Evolutionary conservation across 345 rosid genomes (phyloP), one percentile per base, ranked within the genome.

Genomic region (Pugionium dolabratum): DNA sequence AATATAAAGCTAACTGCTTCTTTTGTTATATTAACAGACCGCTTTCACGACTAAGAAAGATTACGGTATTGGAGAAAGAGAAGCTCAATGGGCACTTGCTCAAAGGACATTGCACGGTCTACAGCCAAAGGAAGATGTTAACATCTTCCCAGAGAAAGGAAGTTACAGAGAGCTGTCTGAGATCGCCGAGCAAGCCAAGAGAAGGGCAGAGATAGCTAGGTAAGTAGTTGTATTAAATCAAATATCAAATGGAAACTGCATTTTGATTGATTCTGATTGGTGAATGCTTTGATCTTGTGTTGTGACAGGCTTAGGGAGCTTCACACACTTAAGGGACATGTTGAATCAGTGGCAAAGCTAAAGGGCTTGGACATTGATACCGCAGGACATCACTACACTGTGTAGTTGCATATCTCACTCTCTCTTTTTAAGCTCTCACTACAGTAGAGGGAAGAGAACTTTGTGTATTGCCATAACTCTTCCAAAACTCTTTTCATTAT

Each of bases 171-270:
- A 93, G 73, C 83, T 90, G 27, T 87, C 98, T 4, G 98, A 93
- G 83, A 90, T 93, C 9, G 97, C 98, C 2, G 98, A 93, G 76
- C 97, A 92, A 83, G 98, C 98, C 42, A 92, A 86, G 85, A 78
- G 97, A 18, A 79, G 98, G 27, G 98, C 98, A 2, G 98, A 93
- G 90, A 83, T 93, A 29, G 97, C 98, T 39, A 89, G 96, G 97
- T 91, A 69, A 80, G 72, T 62, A 54, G 28, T 26, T 41, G 37
- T 18, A 33, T 46, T 46, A 26, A 35, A 45, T 36, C 33, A 9
- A 18, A 62, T 4, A 5, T 47, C 35, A 9, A 39, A 18, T 9
- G 11, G 10, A 44, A 59, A 52, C 29, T 66, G 41, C 28, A 27
- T 2, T 29, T 9, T 25, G 45, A 41, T 60, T 28, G 49, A 66